Evolutionary conservation across 441 rosid genomes (phyloP).

Genomic region (Arabidopsis lyrata): DNA sequence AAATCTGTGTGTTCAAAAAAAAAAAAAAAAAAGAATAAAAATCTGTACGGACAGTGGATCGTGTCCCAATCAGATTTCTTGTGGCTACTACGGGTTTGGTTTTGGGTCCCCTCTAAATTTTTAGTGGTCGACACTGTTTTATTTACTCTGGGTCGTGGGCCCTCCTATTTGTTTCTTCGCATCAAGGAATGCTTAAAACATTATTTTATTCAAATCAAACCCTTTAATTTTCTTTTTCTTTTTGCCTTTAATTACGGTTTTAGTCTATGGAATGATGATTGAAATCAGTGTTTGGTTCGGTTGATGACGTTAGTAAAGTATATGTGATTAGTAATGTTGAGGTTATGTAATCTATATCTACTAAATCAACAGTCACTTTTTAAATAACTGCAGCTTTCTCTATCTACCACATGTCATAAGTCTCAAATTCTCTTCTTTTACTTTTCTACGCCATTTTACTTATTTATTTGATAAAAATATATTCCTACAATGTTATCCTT

Average conservation of each 20-base stretch:
- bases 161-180: conserved; percentile 13
- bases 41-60: conserved; percentile 29
- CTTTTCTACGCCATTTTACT: no score
- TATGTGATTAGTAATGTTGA: neutral
- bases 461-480: no score
- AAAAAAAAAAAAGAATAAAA: no score
- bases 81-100: conserved; percentile 8
- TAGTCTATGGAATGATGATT: neutral
- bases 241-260: neutral
- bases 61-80: conserved; percentile 36
- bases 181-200: conserved; percentile 12
- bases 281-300: neutral
- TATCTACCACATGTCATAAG: no score
- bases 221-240: neutral
- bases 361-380: no score
- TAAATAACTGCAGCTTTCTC: no score
- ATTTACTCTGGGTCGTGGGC: conserved; percentile 21
- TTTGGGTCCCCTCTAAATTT: conserved; percentile 15
- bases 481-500: no score
- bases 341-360: no score
- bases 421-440: no score
- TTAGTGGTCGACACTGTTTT: conserved; percentile 37
- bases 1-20: no score
- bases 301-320: neutral
- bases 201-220: neutral